Percentiles rank a stretch among this genome's conserved stretches.
These are phyloP conservation scores for Agrocybe pediades DNA, from an alignment of 768 basidiomycete genomes.

Conservation along the genomic window DNA sequence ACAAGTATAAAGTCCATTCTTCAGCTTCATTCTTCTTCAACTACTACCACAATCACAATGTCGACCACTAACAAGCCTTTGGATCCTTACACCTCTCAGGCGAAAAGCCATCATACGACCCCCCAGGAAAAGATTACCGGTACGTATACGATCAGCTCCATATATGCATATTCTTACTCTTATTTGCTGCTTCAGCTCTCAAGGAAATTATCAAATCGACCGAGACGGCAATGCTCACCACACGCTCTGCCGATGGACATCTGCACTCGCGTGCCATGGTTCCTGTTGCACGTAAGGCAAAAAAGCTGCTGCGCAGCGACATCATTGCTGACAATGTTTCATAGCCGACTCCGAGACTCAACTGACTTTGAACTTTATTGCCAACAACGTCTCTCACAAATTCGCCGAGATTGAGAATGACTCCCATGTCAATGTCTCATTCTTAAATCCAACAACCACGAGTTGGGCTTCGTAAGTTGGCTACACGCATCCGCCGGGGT, in stretches of 20 bases:
- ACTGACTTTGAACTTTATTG: constrained; percentile 66
- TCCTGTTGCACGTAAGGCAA: constrained; percentile 58
- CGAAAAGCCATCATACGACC: constrained; percentile 57
- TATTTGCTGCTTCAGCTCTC: constrained; percentile 44
- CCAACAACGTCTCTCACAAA: constrained; percentile 73
- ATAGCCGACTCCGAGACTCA: constrained; percentile 41
- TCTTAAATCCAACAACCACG: constrained; percentile 68
- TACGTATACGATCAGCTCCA: constrained; percentile 18
- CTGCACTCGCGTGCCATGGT: constrained; percentile 85
- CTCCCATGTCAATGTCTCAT: constrained; percentile 78
- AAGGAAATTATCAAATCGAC: constrained; percentile 64
- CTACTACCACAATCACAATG: constrained; percentile 5
- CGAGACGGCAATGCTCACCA: constrained; percentile 77
- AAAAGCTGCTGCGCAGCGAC: not conserved
- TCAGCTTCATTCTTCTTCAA: constrained; percentile 4
- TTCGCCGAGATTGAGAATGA: constrained; percentile 79
- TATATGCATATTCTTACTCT: not conserved
- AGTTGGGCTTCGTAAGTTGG: constrained; percentile 67
- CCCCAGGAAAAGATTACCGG: constrained; percentile 70
- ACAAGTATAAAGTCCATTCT: constrained; percentile 23
- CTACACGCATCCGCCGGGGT: not conserved
- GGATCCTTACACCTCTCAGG: constrained; percentile 74
- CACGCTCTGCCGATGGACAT: constrained; percentile 63
- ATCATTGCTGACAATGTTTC: not conserved
- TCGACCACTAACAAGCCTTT: constrained; percentile 35